Base-by-base conservation (phyloP, 1,284 basidiomycete species). In the Grifola frondosa region DNA sequence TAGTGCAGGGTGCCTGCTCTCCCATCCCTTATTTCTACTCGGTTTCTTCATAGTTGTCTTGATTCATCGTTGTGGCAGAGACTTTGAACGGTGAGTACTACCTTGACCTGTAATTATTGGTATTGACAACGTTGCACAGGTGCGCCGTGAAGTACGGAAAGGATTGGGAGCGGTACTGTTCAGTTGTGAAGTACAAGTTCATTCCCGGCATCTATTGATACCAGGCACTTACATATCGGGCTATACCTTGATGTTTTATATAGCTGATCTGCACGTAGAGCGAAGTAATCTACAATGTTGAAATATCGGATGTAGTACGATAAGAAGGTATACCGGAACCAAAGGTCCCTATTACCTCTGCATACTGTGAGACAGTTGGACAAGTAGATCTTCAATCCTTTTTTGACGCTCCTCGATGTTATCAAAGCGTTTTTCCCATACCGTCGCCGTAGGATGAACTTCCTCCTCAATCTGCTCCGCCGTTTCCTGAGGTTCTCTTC, bases 21-120 rank as follows among this genome's bases (percentile, higher is more conserved):
- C 75, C 85, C 36, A 97, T 99, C 62, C 94, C 94, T 0, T 95
- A 97, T 72, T 98, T 91, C 70, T 96, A 97, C 70, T 91, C 91
- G 5, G 74, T 92, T 96, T 96, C 78, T 96, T 96, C 76, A 83
- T 94, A 59, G 80, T 80, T 19, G 92, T 96, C 21, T 80, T 97
- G 42, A 74, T 90, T 21, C 94, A 97, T 62, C 82, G 94, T 33
- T 90, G 87, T 58, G 80, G 84, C 5, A 81, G 94, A 43, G 94
- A 97, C 74, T 95, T 97, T 65, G 93, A 94, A 64, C 77, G 92
- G 77, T 88, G 62, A 46, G 72, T 52, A 13, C 23, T 2, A n/a
- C 5, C 21, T 31, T 36, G 9, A 37, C 16, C 23, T n/a, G 25
- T 10, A 6, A 19, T 34, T 19, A 17, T 25, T 51, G 21, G 33